phyloP scores from a whole-genome alignment of 129 eudicot species.

The carrot (Daucus carota) region DH1_v3.0 NC_030381.2:4911001-4911500 shows the following conservation, averaged over 20 bases:
- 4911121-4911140: constrained; percentile 91
- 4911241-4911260: constrained; percentile 83
- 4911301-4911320: constrained; percentile 95
- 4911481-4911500: background rate
- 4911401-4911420: constrained; percentile 96
- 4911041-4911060: constrained; percentile 93
- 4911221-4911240: constrained; percentile 72
- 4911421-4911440: constrained; percentile 78
- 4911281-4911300: constrained; percentile 98
- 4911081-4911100: constrained; percentile 97
- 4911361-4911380: constrained; percentile 79
- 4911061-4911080: constrained; percentile 96
- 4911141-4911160: constrained; percentile 78
- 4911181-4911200: constrained; percentile 66
- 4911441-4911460: constrained; percentile 78
- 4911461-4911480: background rate
- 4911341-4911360: constrained; percentile 98
- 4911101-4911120: constrained; percentile 62
- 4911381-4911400: constrained; percentile 80
- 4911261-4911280: constrained; percentile 97
- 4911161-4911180: constrained; percentile 84
- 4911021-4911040: constrained; percentile 84
- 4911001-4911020: constrained; percentile 80
- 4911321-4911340: constrained; percentile 97
- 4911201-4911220: constrained; percentile 50